Evolutionary conservation across 495 filamentous ascomycete species (phyloP), one percentile per base, ranked within the genome.

Genomic region (Paragyromitra xinjiangensis): DNA sequence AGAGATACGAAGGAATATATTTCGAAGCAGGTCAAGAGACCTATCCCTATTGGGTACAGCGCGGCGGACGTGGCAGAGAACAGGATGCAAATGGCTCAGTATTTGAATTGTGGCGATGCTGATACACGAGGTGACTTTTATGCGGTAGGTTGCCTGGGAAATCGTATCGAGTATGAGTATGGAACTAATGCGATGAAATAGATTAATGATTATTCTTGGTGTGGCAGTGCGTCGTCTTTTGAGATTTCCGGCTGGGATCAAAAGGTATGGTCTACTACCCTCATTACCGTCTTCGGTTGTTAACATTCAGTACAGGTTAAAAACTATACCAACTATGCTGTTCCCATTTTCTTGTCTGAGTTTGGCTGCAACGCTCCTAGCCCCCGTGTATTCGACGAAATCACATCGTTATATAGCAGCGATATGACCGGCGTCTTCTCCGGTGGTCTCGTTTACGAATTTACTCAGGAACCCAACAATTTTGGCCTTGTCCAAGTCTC

Each of bases 161-260:
- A 37, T 34, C 8, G 1, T 39, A 5, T 5, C n/a, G 12, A 3
- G 37, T 24, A 12, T 59, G 14, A 29, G 12, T 29, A 19, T 1
- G 51, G 7, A 77, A 42, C 44, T 71, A 26, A 68, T 42, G n/a
- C 48, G 14, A 16, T 9, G 42, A 3, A 39, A 59, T 58, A 81
- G 79, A 66, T 82, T 64, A 98, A 98, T 85, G 95, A 97, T 85
- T 98, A 98, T 86, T 97, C 94, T 59, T 98, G 95, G 95, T 98
- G 95, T 82, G 91, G 94, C 79, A 89, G 88, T 64, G 93, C 40
- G 12, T 77, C 74, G 16, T 73, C 68, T 48, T 96, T 92, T 86
- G 81, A 80, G 24, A 86, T 83, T 62, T 93, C 94, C 64, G 94
- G 93, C 77, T 98, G 94, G 94, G 87, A 93, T 82, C 85, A 92